These are phyloP conservation scores for Coelastrella sp. DNA, from an alignment of 139 green algal genomes.

Conservation along the genomic window DNA sequence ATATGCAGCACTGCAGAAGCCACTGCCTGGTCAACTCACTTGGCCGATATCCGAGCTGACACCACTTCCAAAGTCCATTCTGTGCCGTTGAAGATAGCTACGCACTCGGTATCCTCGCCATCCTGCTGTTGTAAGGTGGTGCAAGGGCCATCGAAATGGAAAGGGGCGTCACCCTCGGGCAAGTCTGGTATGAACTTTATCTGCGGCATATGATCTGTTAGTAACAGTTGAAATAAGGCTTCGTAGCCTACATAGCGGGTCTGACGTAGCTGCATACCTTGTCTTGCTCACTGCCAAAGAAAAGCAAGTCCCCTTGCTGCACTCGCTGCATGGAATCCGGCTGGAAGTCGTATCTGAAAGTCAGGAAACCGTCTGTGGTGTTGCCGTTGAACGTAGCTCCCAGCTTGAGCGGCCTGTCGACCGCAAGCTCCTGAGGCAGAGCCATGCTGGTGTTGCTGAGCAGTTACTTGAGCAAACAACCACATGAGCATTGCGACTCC, in stretches of 20 bases:
- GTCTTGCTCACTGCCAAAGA: conserved; percentile 20
- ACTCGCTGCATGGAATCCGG: conserved; percentile 25
- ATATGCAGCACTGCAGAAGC: too few species aligned
- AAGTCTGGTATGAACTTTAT: conserved; percentile 28
- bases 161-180: conserved; percentile 20
- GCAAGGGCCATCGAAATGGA: conserved; percentile 21
- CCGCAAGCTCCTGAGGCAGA: conserved; percentile 7
- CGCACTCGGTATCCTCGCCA: conserved; percentile 19
- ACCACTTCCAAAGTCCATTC: conserved; percentile 37
- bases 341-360: conserved; percentile 42
- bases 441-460: background rate
- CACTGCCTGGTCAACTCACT: conserved; percentile 6
- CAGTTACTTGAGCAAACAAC: too few species aligned
- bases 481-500: too few species aligned
- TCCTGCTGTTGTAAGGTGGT: background rate
- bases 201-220: background rate
- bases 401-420: conserved; percentile 39
- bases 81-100: conserved; percentile 21
- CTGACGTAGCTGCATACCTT: background rate
- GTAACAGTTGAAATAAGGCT: background rate
- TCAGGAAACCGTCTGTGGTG: background rate
- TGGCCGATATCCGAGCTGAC: background rate
- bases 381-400: conserved; percentile 6
- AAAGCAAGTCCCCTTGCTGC: conserved; percentile 15
- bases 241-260: background rate